phyloP scores from a whole-genome alignment of 1,284 basidiomycete species.

The Ustilago vetiveriae region DNA sequence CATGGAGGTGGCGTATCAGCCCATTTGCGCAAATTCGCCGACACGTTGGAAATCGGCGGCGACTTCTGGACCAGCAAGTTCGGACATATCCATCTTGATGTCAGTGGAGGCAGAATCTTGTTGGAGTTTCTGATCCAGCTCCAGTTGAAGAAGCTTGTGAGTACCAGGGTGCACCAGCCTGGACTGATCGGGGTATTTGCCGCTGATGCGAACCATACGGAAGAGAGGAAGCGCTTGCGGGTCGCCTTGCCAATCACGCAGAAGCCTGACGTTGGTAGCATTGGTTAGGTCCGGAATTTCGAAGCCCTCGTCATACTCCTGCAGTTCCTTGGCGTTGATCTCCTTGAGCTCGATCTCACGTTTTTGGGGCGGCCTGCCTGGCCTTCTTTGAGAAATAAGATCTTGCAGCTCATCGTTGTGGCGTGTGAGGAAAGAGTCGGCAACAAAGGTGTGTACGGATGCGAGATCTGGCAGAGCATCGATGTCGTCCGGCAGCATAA shows the following conservation, averaged over 20 bases:
- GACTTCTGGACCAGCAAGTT: background rate
- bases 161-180: slow-evolving; percentile 51
- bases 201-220: slow-evolving; percentile 62
- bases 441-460: slow-evolving; percentile 57
- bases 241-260: slow-evolving; percentile 64
- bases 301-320: slow-evolving; percentile 61
- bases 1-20: background rate
- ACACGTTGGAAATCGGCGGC: slow-evolving; percentile 14
- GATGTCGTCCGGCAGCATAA: slow-evolving; percentile 58
- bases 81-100: slow-evolving; percentile 26
- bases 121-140: slow-evolving; percentile 27
- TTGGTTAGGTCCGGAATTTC: slow-evolving; percentile 61
- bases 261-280: slow-evolving; percentile 55
- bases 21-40: slow-evolving; percentile 28
- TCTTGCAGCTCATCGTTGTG: slow-evolving; percentile 55
- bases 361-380: slow-evolving; percentile 55
- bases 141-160: slow-evolving; percentile 52
- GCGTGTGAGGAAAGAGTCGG: slow-evolving; percentile 53
- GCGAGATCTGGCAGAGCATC: slow-evolving; percentile 54
- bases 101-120: background rate
- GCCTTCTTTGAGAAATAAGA: slow-evolving; percentile 49
- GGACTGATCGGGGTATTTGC: slow-evolving; percentile 49
- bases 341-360: slow-evolving; percentile 57
- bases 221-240: slow-evolving; percentile 60
- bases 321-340: slow-evolving; percentile 43